Evolutionary conservation across 768 basidiomycete species (phyloP), one percentile per base, ranked within the genome.

Genomic region (Mycena albidolilacea): DNA sequence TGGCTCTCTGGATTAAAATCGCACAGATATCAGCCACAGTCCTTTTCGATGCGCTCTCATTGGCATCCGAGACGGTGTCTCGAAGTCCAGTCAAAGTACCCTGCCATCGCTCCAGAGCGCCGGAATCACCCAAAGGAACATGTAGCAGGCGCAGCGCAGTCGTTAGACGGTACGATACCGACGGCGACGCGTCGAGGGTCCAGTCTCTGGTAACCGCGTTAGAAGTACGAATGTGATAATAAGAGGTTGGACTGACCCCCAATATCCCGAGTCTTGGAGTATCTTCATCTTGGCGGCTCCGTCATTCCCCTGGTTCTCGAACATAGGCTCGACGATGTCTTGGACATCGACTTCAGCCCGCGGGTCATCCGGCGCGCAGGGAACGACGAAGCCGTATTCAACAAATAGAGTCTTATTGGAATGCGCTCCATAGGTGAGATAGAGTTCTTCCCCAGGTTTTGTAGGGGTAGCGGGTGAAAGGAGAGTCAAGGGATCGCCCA

Each of bases 351-450:
- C 86, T 75, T 95, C 92, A 17, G 89, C 89, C 7, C 81, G 76
- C 39, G 82, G 78, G 11, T 74, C 79, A 12, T 82, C 79, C 12
- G 79, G 66, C 10, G 80, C 75, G 17, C 84, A 75, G 17, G 73
- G 38, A 74, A 88, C 87, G 41, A 93, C 87, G 79, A 99, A 99
- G 0, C 97, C 97, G 81, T 99, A 99, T 80, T 99, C 97, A 23
- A 91, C 87, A 79, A 97, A 93, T 30, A 98, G 80, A 4, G 88
- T 92, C 52, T 88, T 86, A 74, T 96, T 97, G 35, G 91, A 82
- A 81, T 97, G 97, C 7, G 84, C 79, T 0, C 96, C 97, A 76
- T 99, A 99, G 62, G 88, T 88, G 70, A 98, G 85, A 54, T 88
- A 89, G 3, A 98, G 81, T 78, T 98, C 94, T 38, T 93, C 87